Base-by-base conservation (phyloP, 78 protist species). In the Bigelowiella natans region DNA sequence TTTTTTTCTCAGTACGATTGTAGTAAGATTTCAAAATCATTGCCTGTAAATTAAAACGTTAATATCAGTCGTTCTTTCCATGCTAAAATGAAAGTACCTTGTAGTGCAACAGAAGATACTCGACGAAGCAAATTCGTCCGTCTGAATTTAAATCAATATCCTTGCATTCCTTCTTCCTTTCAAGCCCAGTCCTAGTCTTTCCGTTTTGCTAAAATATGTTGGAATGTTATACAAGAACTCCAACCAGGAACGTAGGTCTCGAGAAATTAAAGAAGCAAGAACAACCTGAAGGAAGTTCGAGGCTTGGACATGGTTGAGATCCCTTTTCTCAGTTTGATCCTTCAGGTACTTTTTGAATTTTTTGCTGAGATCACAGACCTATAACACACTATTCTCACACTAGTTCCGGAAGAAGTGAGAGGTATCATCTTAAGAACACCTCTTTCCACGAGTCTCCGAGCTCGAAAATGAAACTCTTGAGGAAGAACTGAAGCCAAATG, bases 31-130 rank as follows among this genome's bases (percentile, higher is more conserved):
- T 26, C 51, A 87, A 36, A 63, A 87, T 87, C 89, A 87, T 87
- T 63, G 40, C 64, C 73, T 51, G 73, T n/a, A n/a, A 51, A 51
- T 51, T 51, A 7, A 51, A 51, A 18, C 34, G 73, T 51, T 51
- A n/a, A n/a, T n/a, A n/a, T 51, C 73, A 51, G 73, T 51, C 73
- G 73, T 51, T 18, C 34, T 51, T 7, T 51, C 34, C 18, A 26
- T 18, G 18, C 73, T 51, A 18, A 18, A 51, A 51, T 18, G 73
- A 18, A 26, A 51, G 73, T 51, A 51, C 73, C 64, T 87, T 87
- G 64, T 87, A 87, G 89, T 87, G 89, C 38, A 87, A 63, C 84
- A 87, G 89, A 3, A 87, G 64, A 36, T 87, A 87, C 89, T 87
- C 89, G 7, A 39, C 37, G 34, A 87, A n/a, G 11, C 64, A 87